A percentile compares a stretch with the other conserved stretches of the same genome.
Evolutionary conservation across 2,329 filamentous ascomycete genomes (phyloP).

Genomic region (Fusarium euwallaceae): DNA sequence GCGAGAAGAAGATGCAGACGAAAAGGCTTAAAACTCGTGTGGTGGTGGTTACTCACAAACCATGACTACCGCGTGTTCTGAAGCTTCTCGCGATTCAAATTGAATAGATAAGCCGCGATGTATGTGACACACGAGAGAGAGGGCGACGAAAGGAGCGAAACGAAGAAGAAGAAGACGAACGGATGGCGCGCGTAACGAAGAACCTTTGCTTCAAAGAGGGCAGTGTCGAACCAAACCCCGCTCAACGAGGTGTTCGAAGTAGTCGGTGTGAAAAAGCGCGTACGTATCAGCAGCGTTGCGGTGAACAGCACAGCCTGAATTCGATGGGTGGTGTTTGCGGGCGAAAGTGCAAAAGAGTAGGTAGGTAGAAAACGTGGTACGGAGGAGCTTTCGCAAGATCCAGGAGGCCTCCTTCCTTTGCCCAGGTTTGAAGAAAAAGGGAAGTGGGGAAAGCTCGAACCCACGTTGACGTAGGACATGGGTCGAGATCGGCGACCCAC

Average conservation of each 20-base stretch:
- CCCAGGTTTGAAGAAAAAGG: background rate
- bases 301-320: conserved; percentile 1
- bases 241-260: background rate
- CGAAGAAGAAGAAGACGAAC: background rate
- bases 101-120: conserved; percentile 9
- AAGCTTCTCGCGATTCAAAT: conserved; percentile 8
- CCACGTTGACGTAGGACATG: conserved; percentile 40
- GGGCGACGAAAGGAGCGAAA: background rate
- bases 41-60: conserved; percentile 33
- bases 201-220: background rate
- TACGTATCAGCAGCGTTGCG: background rate
- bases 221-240: conserved; percentile 10
- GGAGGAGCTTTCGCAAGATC: background rate
- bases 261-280: background rate
- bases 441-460: background rate
- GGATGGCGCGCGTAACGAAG: background rate
- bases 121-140: background rate
- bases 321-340: background rate
- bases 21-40: conserved; percentile 18
- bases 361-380: background rate
- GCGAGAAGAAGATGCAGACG: background rate
- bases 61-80: conserved; percentile 15
- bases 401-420: conserved; percentile 34
- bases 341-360: background rate
- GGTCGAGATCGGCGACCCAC: conserved; percentile 19